Evolutionary conservation across 192 early-diverging fungal species (phyloP), one percentile per base, ranked within the genome.

Genomic region (Radiomyces spectabilis): DNA sequence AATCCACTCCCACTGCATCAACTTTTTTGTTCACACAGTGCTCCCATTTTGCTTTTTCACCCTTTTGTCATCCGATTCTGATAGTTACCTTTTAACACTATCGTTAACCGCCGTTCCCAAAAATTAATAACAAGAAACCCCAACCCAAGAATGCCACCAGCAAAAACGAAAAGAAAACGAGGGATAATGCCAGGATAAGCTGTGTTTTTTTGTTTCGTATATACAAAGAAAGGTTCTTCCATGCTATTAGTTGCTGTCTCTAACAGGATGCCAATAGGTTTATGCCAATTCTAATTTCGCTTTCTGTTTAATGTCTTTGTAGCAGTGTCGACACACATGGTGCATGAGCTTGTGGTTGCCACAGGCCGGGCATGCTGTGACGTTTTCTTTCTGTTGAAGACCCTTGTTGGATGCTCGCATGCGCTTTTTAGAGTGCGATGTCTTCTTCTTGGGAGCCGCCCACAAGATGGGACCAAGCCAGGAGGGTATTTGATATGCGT

Each of bases 381-480:
- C 79, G 58, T 92, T 84, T 22, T 80, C 63, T 25, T 81, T 72
- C 55, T 75, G 81, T 75, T 82, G 81, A 39, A 90, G 63, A 44
- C 85, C 84, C 60, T 90, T 90, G 63, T 80, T 86, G 10, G 85
- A 74, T 47, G 82, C 79, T 53, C 88, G 77, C 85, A 85, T 90
- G 61, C 88, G 85, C 73, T 93, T 92, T 64, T 89, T 93, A 30
- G 85, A 75, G 57, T 95, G 93, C 21, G 91, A 92, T 0, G 93
- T 95, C 66, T 88, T 85, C 72, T 90, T 90, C 74, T 95, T 95
- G 8, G 93, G 93, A 26, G 88, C 93, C 1, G 93, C 90, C 68
- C 77, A 82, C 43, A 93, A 63, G 34, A 91, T 73, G 41, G 80
- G 72, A 13, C 81, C 79, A 2, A 86, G 56, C 31, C 79, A 63